phyloP scores from a whole-genome alignment of 1,139 yeast species.

The Cylindricascospora bacillispora region DNA sequence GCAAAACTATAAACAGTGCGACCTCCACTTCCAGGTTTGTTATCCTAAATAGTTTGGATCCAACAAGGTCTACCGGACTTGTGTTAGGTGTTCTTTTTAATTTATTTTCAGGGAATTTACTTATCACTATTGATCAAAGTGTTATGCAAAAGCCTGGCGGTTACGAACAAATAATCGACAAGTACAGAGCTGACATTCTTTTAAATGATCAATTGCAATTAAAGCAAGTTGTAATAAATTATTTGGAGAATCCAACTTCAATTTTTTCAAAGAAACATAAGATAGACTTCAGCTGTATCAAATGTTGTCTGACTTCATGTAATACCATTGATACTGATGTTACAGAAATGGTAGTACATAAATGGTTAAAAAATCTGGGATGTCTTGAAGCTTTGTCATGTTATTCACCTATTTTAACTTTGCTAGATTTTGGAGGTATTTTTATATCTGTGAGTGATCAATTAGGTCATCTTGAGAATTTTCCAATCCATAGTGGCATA shows the following conservation, averaged over 20 bases:
- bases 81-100: constrained; percentile 72
- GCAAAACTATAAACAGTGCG: constrained; percentile 7
- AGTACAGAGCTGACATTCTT: constrained; percentile 57
- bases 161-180: constrained; percentile 69
- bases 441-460: constrained; percentile 86
- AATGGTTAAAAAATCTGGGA: constrained; percentile 87
- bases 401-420: constrained; percentile 78
- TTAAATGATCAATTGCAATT: constrained; percentile 83
- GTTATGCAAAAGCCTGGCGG: constrained; percentile 76
- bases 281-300: constrained; percentile 68
- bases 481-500: constrained; percentile 20
- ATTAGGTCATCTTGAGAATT: constrained; percentile 35
- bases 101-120: constrained; percentile 71
- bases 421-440: constrained; percentile 94
- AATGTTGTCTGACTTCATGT: constrained; percentile 86
- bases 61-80: constrained; percentile 78
- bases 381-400: constrained; percentile 66
- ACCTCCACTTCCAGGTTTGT: constrained; percentile 23
- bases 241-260: constrained; percentile 78
- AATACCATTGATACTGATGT: constrained; percentile 92
- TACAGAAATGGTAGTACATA: constrained; percentile 75
- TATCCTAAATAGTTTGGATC: constrained; percentile 66
- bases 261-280: constrained; percentile 70
- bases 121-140: constrained; percentile 68
- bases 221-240: constrained; percentile 85